Conservation (phyloP, 129 eudicot genomes). For the Dittrichia graveolens region DNA sequence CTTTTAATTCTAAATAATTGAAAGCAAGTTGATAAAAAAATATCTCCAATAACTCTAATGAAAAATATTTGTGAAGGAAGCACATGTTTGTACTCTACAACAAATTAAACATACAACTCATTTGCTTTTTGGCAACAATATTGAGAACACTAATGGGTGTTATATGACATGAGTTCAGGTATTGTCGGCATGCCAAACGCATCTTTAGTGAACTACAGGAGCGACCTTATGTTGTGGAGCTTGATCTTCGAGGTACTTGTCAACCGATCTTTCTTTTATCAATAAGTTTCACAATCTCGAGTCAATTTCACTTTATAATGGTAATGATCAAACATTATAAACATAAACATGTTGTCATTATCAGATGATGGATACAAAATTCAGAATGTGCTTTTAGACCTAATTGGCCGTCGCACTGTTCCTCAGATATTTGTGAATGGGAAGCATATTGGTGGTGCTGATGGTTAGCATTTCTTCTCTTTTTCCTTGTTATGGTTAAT, state of each 20-base stretch:
- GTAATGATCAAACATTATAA: conserved; percentile 12
- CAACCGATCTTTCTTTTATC: neutral
- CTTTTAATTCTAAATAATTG: neutral
- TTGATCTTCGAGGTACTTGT: conserved; percentile 80
- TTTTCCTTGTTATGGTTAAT: neutral
- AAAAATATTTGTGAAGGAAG: conserved; percentile 4
- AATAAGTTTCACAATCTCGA: neutral
- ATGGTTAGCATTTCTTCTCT: conserved; percentile 58
- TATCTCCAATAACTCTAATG: neutral
- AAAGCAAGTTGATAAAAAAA: neutral
- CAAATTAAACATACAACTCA: conserved; percentile 16
- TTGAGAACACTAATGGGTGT: conserved; percentile 21
- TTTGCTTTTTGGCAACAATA: conserved; percentile 17
- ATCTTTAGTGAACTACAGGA: conserved; percentile 72
- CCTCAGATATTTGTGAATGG: conserved; percentile 98
- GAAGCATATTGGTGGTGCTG: conserved; percentile 94
- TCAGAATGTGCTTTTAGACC: conserved; percentile 80
- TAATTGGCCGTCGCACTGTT: conserved; percentile 90
- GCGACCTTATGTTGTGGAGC: conserved; percentile 89
- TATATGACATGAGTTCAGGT: conserved; percentile 49
- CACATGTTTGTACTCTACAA: neutral
- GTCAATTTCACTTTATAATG: conserved; percentile 8
- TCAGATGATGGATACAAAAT: conserved; percentile 85
- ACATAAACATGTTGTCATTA: conserved; percentile 12
- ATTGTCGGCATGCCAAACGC: conserved; percentile 72